A percentile compares a stretch with the other conserved stretches of the same genome.
Evolutionary conservation across 1,284 basidiomycete species (phyloP).

Genomic region (Leccinum ponderosum): DNA sequence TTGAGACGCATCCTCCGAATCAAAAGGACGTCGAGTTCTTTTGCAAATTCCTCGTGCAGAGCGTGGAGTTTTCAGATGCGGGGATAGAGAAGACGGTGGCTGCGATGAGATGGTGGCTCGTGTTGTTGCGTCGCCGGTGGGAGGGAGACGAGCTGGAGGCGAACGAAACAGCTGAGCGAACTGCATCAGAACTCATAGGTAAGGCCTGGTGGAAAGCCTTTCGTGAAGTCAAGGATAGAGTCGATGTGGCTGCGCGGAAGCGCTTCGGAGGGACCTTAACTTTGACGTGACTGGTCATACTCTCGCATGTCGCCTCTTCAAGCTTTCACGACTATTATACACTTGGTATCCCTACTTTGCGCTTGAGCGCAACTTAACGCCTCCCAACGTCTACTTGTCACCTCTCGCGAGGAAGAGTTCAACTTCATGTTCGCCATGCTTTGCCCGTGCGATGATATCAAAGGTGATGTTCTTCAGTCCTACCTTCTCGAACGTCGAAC

Average conservation of each 20-base stretch:
- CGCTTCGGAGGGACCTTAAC: conserved; percentile 68
- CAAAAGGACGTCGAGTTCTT: conserved; percentile 72
- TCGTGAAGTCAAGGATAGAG: conserved; percentile 57
- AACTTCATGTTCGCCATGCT: conserved; percentile 35
- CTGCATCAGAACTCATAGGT: conserved; percentile 45
- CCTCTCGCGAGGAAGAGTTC: conserved; percentile 55
- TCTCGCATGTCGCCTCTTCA: not conserved
- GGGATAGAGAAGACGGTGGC: conserved; percentile 68
- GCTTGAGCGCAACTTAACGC: not conserved
- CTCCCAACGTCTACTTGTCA: conserved; percentile 14
- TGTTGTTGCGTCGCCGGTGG: conserved; percentile 61
- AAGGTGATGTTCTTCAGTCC: conserved; percentile 47
- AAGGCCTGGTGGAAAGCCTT: conserved; percentile 79
- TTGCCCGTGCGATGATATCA: conserved; percentile 34
- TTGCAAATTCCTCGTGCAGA: conserved; percentile 65
- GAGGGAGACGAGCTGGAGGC: conserved; percentile 42
- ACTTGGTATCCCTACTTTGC: not conserved
- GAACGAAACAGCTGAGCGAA: conserved; percentile 31
- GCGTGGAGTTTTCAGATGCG: conserved; percentile 60
- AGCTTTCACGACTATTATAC: conserved; percentile 2
- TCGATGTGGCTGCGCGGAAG: conserved; percentile 59
- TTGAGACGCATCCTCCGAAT: conserved; percentile 59
- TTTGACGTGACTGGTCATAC: conserved; percentile 23
- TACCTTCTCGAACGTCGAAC: conserved; percentile 46
- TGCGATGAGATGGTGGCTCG: conserved; percentile 79